A percentile compares a stretch with the other conserved stretches of the same genome.
These are phyloP conservation scores for Phytophthora hibernalis DNA, from an alignment of 352 stramenopile genomes.

Conservation along the genomic window DNA sequence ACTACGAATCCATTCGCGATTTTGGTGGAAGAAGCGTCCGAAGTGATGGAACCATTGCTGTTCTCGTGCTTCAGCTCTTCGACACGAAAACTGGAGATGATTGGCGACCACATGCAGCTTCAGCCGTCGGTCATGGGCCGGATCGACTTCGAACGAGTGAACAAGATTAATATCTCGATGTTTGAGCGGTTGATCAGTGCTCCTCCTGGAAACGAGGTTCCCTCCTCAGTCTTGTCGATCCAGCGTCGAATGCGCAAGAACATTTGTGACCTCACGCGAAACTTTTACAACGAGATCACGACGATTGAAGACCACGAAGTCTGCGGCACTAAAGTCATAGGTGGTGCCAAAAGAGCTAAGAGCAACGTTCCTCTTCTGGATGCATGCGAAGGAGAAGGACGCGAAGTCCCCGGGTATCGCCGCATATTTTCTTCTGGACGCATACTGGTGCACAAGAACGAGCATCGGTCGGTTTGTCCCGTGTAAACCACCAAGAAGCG, in stretches of 20 bases:
- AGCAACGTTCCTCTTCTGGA: slow-evolving; percentile 23
- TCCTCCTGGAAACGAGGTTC: slow-evolving; percentile 63
- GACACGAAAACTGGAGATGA: slow-evolving; percentile 90
- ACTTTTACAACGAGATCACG: slow-evolving; percentile 84
- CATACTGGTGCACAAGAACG: slow-evolving; percentile 69
- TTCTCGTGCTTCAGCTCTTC: slow-evolving; percentile 86
- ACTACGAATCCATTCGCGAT: slow-evolving; percentile 88
- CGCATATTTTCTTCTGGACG: slow-evolving; percentile 89
- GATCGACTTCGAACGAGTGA: slow-evolving; percentile 86
- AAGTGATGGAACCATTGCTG: slow-evolving; percentile 89
- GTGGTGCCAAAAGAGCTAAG: slow-evolving; percentile 3
- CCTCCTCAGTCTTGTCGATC: slow-evolving; percentile 84
- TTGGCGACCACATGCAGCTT: slow-evolving; percentile 89
- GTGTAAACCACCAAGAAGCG: slow-evolving; percentile 76
- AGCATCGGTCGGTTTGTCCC: slow-evolving; percentile 74
- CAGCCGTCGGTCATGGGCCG: slow-evolving; percentile 85
- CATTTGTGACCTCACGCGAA: slow-evolving; percentile 87
- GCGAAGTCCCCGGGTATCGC: slow-evolving; percentile 83
- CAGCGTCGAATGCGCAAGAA: slow-evolving; percentile 90
- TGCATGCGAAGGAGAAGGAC: slow-evolving; percentile 50
- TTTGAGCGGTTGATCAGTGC: slow-evolving; percentile 89
- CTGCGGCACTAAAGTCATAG: slow-evolving; percentile 67
- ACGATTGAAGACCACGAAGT: slow-evolving; percentile 82
- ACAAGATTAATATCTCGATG: slow-evolving; percentile 91
- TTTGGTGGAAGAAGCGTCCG: slow-evolving; percentile 87